Evolutionary conservation across 805 yeast species (phyloP).

Genomic region (Lipomyces kockii): DNA sequence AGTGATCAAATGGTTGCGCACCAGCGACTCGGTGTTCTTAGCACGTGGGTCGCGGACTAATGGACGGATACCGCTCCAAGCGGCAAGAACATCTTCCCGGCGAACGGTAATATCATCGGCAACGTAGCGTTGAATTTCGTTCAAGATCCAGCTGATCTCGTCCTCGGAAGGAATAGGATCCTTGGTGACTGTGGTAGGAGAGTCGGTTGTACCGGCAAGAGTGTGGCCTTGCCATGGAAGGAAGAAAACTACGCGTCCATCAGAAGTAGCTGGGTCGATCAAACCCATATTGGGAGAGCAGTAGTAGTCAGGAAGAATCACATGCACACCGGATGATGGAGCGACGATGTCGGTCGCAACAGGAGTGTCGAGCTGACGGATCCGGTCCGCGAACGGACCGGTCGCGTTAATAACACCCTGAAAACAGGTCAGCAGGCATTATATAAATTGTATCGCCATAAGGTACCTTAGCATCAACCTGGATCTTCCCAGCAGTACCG

Average conservation of each 20-base stretch:
- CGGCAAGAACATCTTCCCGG: conserved; percentile 88
- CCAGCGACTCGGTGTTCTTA: conserved; percentile 80
- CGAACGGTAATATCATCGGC: conserved; percentile 75
- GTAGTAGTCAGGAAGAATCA: conserved; percentile 88
- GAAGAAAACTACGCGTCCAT: conserved; percentile 96
- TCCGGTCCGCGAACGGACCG: conserved; percentile 86
- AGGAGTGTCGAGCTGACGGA: conserved; percentile 81
- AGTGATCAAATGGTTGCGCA: conserved; percentile 83
- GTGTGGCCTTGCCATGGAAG: conserved; percentile 98
- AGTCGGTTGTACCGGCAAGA: conserved; percentile 95
- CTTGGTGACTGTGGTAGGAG: conserved; percentile 56
- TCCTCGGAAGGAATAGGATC: conserved; percentile 83
- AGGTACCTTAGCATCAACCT: conserved; percentile 35
- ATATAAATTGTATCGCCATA: neutral
- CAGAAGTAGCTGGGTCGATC: conserved; percentile 88
- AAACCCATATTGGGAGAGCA: conserved; percentile 87
- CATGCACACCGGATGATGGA: conserved; percentile 93
- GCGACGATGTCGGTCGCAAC: conserved; percentile 75
- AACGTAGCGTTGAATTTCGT: conserved; percentile 86
- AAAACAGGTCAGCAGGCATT: conserved; percentile 52
- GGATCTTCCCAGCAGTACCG: conserved; percentile 33
- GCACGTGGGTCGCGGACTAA: conserved; percentile 74
- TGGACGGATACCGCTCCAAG: conserved; percentile 98
- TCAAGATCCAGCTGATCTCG: conserved; percentile 84
- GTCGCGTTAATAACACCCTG: conserved; percentile 82